phyloP scores from a whole-genome alignment of 1,139 yeast genomes.

The Sugiyamaella novakii region DNA sequence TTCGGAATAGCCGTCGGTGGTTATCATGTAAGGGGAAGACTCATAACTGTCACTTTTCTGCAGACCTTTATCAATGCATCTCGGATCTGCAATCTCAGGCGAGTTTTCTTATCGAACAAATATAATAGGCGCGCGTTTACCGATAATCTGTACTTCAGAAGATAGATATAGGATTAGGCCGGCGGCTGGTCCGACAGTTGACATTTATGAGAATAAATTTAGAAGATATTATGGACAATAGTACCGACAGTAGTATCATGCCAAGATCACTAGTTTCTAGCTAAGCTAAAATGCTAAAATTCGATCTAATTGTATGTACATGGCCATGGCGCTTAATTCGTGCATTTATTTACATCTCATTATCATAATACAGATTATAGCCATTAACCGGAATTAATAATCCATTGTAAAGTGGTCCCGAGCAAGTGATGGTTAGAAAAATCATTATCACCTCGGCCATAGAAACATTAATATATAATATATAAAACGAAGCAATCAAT shows the following conservation, averaged over 20 bases:
- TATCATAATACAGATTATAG: neutral
- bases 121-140: slow-evolving; percentile 11
- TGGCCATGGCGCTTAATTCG: too few relatives aligned
- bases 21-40: too few relatives aligned
- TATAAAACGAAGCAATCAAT: neutral
- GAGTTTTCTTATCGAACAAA: slow-evolving; percentile 1
- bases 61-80: slow-evolving; percentile 3
- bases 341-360: neutral
- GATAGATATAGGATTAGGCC: too few relatives aligned
- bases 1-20: too few relatives aligned
- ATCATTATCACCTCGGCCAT: slow-evolving; percentile 13
- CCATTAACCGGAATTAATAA: neutral
- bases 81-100: neutral
- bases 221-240: too few relatives aligned
- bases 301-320: too few relatives aligned
- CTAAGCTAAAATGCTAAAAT: too few relatives aligned
- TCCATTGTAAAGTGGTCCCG: slow-evolving; percentile 6
- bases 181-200: too few relatives aligned
- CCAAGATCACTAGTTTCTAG: too few relatives aligned
- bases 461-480: slow-evolving; percentile 12
- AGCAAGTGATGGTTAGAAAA: neutral
- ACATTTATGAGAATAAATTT: too few relatives aligned
- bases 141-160: too few relatives aligned
- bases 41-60: neutral
- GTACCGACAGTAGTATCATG: too few relatives aligned